Evolutionary conservation across 2,329 filamentous ascomycete genomes (phyloP), one percentile per base, ranked within the genome.

Genomic region (Arthroderma sp.): DNA sequence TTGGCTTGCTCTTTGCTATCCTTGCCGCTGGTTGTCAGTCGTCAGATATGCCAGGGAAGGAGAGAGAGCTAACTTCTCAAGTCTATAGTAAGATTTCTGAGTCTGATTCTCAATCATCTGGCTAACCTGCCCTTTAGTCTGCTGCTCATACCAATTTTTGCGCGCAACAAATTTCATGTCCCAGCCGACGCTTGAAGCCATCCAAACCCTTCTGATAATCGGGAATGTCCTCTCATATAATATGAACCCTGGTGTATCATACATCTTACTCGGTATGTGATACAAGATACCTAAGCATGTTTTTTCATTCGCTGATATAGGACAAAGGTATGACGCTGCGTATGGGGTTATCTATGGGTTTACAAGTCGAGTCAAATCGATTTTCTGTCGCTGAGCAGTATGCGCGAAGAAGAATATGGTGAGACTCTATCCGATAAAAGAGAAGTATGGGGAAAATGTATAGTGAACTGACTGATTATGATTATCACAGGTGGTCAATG

Each of bases 131-230:
- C 15, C 15, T 38, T 6, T 44, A 73, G 72, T 79, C 4, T 80
- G 77, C 60, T 80, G 77, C 58, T 76, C 74, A 40, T 79, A 80
- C 50, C 77, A 80, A 56, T 79, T 76, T 53, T 64, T 80, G 28
- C 72, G 77, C 11, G 75, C 78, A 59, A 77, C 73, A 27, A 80
- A 80, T 51, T 80, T 79, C 55, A 56, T 80, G 5, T 79, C 77
- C 0, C 73, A 77, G 47, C 73, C 76, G 29, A 75, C 71, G 3
- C 62, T 79, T 32, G 74, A 79, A 49, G 76, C 72, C 36, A 77
- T 80, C 33, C 75, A 80, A 54, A 76, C 75, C 0, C 65, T 80
- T 22, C 60, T 80, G 3, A 73, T 80, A 8, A 75, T 80, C 29
- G 74, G 75, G 40, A 78, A 79, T 52, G 76, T 77, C 27, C 65